These are phyloP conservation scores for Dunaliella sp. DNA, from an alignment of 139 green algal species.

Conservation along the genomic window DNA sequence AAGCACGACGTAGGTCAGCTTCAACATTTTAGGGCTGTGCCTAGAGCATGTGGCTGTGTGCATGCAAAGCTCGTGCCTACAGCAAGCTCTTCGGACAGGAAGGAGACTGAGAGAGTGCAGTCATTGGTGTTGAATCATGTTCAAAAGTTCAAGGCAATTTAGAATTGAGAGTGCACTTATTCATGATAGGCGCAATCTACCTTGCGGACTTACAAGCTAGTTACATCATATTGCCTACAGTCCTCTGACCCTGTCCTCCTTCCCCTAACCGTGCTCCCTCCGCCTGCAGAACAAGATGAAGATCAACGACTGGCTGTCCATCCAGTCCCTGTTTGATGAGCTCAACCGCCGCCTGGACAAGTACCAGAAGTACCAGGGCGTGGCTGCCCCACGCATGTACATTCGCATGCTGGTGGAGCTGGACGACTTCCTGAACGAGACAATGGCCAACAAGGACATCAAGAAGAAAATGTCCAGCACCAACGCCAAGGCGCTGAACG, in stretches of 20 bases:
- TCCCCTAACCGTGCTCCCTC: too few species aligned
- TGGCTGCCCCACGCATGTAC: conserved; percentile 72
- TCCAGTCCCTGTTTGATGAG: conserved; percentile 94
- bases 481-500: conserved; percentile 94
- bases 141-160: neutral
- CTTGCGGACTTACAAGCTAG: too few species aligned
- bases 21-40: too few species aligned
- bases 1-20: too few species aligned
- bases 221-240: too few species aligned
- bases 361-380: conserved; percentile 50
- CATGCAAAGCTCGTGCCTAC: too few species aligned
- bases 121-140: too few species aligned
- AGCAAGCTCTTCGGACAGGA: too few species aligned
- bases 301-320: conserved; percentile 95
- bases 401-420: conserved; percentile 86
- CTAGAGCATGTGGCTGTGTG: too few species aligned
- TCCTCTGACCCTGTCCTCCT: too few species aligned
- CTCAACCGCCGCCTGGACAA: conserved; percentile 98
- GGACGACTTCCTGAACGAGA: conserved; percentile 87
- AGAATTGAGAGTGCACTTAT: neutral
- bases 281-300: conserved; percentile 94
- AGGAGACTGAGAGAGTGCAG: too few species aligned
- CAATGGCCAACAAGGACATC: conserved; percentile 76
- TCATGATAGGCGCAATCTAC: neutral
- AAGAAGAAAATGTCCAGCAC: conserved; percentile 95